Percentiles rank a stretch among this genome's conserved stretches.
phyloP scores from a whole-genome alignment of 2,329 filamentous ascomycete genomes.

The Xylariaceae sp. region DNA sequence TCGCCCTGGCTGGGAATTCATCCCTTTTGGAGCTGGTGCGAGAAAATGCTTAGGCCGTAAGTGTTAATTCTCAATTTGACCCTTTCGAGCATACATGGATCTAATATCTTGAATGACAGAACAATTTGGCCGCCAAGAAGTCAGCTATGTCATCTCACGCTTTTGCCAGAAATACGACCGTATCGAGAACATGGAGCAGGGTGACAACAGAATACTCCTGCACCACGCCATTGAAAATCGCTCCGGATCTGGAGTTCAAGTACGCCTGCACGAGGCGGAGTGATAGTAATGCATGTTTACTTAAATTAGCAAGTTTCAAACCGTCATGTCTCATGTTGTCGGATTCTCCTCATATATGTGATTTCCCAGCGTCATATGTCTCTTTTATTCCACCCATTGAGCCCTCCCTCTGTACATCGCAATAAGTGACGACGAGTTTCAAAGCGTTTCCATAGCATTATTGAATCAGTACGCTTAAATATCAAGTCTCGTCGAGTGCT shows the following conservation, averaged over 20 bases:
- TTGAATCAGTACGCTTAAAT: too few relatives aligned
- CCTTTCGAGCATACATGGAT: background rate
- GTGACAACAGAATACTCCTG: slow-evolving; percentile 22
- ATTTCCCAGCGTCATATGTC: too few relatives aligned
- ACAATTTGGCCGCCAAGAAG: slow-evolving; percentile 25
- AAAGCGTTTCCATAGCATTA: too few relatives aligned
- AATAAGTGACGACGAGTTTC: too few relatives aligned
- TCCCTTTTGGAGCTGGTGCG: slow-evolving; percentile 32
- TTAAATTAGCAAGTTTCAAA: too few relatives aligned
- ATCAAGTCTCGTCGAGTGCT: too few relatives aligned
- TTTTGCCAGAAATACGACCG: slow-evolving; percentile 26
- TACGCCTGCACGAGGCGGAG: slow-evolving; percentile 28
- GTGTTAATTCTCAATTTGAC: background rate
- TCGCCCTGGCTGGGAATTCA: slow-evolving; percentile 29
- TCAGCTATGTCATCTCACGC: slow-evolving; percentile 22
- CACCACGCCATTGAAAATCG: slow-evolving; percentile 28
- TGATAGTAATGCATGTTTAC: background rate
- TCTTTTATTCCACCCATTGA: too few relatives aligned
- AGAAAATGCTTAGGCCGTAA: slow-evolving; percentile 31
- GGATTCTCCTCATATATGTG: too few relatives aligned
- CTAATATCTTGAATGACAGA: slow-evolving; percentile 8
- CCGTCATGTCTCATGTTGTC: too few relatives aligned
- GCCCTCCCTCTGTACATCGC: too few relatives aligned
- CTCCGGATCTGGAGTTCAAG: slow-evolving; percentile 32
- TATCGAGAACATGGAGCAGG: slow-evolving; percentile 28